Base-by-base conservation (phyloP, 768 basidiomycete genomes). In the Hydnum rufescens region DNA sequence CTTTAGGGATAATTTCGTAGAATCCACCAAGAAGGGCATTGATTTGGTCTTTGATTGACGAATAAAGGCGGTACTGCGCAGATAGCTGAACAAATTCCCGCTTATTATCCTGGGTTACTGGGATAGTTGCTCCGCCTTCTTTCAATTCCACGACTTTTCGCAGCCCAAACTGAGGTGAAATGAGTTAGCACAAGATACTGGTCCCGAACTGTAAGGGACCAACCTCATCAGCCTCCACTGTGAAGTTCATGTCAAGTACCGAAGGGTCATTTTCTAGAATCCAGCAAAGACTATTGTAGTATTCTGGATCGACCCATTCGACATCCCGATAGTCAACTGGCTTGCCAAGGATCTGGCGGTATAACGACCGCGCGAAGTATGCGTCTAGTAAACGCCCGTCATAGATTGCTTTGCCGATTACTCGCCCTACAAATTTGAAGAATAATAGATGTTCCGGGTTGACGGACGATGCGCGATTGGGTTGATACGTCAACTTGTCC, bases 381-480 rank as follows among this genome's bases (percentile, higher is more conserved):
- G 95, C 95, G 63, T 99, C 95, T 36, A 99, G 75, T 19, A 99
- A 73, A 28, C 95, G 78, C 3, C 89, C 89, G 59, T 97, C 95
- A 61, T 89, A 93, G 55, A 97, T 92, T 3, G 93, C 92, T 64
- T 97, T 97, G 28, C 92, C 92, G 58, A 97, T 95, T 59, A 99
- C 80, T 28, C 92, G 82, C 13, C 95, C 95, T 42, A 99, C 89
- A 57, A 99, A 99, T 62, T 90, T 88, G 82, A 99, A 97, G 76
- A 95, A 97, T 4, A 82, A 80, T 18, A 97, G 66, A 67, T 97
- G 93, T 60, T 97, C 92, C 1, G 83, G 83, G 62, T 97, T 97
- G 62, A 95, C 84, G 74, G 78, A 80, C 2, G 86, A 88, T 54
- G 87, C 82, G 63, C 87, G 83, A 69, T 89, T 88, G 1, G 93